Percentiles rank a stretch among this genome's conserved stretches.
Evolutionary conservation across 495 filamentous ascomycete genomes (phyloP).

Genomic region (Trichoderma erinaceum): DNA sequence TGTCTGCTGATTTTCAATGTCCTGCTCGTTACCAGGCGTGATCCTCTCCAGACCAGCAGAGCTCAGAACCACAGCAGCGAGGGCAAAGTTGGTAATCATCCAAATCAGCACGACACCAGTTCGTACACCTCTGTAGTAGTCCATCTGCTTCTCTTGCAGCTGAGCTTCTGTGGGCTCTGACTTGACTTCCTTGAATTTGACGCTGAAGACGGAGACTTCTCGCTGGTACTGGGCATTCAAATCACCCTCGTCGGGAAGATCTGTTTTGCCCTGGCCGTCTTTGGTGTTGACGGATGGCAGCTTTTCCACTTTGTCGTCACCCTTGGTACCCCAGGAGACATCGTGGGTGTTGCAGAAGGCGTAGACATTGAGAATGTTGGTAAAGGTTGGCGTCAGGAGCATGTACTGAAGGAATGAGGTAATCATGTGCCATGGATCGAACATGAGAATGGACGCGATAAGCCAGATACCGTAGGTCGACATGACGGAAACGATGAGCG

Average conservation of each 20-base stretch:
- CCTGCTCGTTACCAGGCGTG: constrained; percentile 36
- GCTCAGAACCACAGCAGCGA: constrained; percentile 80
- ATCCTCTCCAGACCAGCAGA: constrained; percentile 73
- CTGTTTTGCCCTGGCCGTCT: constrained; percentile 90
- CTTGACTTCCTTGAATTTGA: constrained; percentile 62
- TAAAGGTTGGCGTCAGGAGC: constrained; percentile 87
- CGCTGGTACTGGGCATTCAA: constrained; percentile 91
- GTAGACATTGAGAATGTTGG: constrained; percentile 96
- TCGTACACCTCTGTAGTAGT: constrained; percentile 96
- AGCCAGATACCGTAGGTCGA: constrained; percentile 96
- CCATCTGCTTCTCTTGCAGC: constrained; percentile 76
- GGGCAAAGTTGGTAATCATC: constrained; percentile 94
- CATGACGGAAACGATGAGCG: constrained; percentile 80
- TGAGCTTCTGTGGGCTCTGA: constrained; percentile 52
- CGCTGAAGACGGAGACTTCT: constrained; percentile 67
- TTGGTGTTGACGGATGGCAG: constrained; percentile 76
- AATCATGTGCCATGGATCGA: constrained; percentile 99
- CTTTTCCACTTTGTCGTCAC: constrained; percentile 83
- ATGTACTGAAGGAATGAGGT: constrained; percentile 96
- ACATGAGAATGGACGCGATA: constrained; percentile 84
- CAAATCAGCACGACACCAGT: constrained; percentile 86
- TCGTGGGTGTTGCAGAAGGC: constrained; percentile 98
- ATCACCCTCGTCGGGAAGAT: constrained; percentile 73
- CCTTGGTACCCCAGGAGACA: constrained; percentile 95
- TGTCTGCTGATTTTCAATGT: constrained; percentile 29